Percentiles rank a stretch among this genome's conserved stretches.
These are phyloP conservation scores for Acacia pycnantha DNA, from an alignment of 331 rosid genomes.

Conservation along the genomic window DNA sequence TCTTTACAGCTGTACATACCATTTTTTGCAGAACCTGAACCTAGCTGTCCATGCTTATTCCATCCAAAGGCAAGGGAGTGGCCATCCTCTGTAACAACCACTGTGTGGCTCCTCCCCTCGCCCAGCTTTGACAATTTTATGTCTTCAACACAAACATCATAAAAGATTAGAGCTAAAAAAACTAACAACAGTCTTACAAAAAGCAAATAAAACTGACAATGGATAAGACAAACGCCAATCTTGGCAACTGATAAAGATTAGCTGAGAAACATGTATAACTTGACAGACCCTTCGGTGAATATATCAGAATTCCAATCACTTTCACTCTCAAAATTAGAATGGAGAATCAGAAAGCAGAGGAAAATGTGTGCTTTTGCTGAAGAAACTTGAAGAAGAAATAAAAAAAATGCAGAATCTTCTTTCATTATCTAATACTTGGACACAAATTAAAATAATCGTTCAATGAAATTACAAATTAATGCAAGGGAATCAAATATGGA, in stretches of 20 bases:
- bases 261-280: neutral
- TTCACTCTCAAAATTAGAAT: neutral
- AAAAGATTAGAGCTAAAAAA: constrained; percentile 28
- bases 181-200: neutral
- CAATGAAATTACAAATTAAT: no score
- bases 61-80: constrained; percentile 86
- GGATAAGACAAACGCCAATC: neutral
- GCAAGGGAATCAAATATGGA: no score
- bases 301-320: neutral
- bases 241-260: neutral
- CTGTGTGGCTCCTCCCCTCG: constrained; percentile 81
- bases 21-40: constrained; percentile 73
- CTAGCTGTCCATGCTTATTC: constrained; percentile 98
- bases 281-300: neutral
- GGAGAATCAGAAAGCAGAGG: no score
- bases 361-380: no score
- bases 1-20: constrained; percentile 45
- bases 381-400: no score
- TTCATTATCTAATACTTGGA: no score
- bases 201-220: neutral
- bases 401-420: no score
- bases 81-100: constrained; percentile 79
- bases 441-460: no score
- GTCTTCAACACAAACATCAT: constrained; percentile 45
- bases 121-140: constrained; percentile 78